phyloP scores from a whole-genome alignment of 1,284 basidiomycete genomes.

The Mycena citricolor region DNA sequence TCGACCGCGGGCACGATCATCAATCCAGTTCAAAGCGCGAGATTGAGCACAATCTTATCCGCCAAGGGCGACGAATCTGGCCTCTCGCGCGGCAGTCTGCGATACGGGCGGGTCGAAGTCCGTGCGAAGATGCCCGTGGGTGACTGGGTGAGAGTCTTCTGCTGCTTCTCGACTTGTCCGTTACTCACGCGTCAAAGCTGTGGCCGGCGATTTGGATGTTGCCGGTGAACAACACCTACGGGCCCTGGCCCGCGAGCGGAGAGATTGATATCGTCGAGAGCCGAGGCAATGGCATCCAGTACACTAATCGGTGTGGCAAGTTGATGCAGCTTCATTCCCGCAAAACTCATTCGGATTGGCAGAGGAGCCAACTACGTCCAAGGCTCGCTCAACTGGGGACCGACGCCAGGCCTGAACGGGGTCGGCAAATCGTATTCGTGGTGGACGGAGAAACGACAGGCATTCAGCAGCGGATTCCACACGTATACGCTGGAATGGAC shows the following conservation, averaged over 20 bases:
- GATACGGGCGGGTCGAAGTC: slow-evolving; percentile 74
- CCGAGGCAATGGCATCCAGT: slow-evolving; percentile 62
- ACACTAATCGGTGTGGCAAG: slow-evolving; percentile 46
- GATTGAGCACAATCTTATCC: slow-evolving; percentile 55
- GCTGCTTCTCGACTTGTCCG: slow-evolving; percentile 24
- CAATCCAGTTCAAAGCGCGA: slow-evolving; percentile 75
- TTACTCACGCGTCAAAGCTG: slow-evolving; percentile 52
- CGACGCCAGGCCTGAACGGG: slow-evolving; percentile 53
- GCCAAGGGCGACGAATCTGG: slow-evolving; percentile 8
- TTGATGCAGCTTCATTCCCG: background rate
- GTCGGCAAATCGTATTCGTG: slow-evolving; percentile 63
- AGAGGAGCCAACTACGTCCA: slow-evolving; percentile 72
- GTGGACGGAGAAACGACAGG: slow-evolving; percentile 63
- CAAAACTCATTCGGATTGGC: slow-evolving; percentile 1
- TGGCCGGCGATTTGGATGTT: slow-evolving; percentile 89
- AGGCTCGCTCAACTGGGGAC: slow-evolving; percentile 78
- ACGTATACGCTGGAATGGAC: slow-evolving; percentile 84
- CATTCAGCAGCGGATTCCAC: slow-evolving; percentile 67
- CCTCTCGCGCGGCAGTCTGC: slow-evolving; percentile 9
- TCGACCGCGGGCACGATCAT: slow-evolving; percentile 67
- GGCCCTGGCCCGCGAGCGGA: slow-evolving; percentile 65
- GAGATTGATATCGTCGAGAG: slow-evolving; percentile 82
- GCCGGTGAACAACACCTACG: slow-evolving; percentile 68
- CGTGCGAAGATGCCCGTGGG: slow-evolving; percentile 53
- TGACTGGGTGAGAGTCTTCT: slow-evolving; percentile 39